Conservation (phyloP, 306 rosid species). For the Trichosanthes cucumerina region DNA sequence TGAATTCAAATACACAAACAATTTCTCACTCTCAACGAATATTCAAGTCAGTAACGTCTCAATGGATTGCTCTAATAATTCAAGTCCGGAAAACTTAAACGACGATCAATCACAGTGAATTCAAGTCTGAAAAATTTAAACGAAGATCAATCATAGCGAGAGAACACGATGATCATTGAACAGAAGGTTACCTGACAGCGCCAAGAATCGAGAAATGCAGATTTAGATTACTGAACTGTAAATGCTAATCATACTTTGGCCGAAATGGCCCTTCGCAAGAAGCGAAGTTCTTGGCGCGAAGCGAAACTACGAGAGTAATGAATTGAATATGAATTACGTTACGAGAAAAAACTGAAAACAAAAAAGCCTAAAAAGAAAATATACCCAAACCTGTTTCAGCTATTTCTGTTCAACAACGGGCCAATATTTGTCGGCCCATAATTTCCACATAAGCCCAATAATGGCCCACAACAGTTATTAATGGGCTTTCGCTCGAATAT, state of each 20-base stretch:
- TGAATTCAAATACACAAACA: background rate
- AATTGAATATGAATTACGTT: background rate
- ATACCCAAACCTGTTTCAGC: background rate
- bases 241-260: background rate
- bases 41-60: background rate
- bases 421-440: background rate
- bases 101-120: background rate
- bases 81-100: background rate
- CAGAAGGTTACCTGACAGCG: background rate
- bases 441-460: background rate
- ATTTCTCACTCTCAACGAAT: background rate
- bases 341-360: too few species aligned
- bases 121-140: background rate
- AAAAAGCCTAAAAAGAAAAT: too few species aligned
- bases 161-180: background rate
- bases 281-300: conserved; percentile 11
- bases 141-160: background rate
- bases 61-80: background rate
- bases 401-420: background rate
- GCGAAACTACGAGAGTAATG: background rate
- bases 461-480: background rate
- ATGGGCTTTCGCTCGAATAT: background rate
- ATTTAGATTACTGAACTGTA: background rate
- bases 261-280: background rate
- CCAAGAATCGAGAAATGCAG: background rate